These are phyloP conservation scores for Backusella sp. DNA, from an alignment of 192 early-diverging fungal species.

Conservation along the genomic window DNA sequence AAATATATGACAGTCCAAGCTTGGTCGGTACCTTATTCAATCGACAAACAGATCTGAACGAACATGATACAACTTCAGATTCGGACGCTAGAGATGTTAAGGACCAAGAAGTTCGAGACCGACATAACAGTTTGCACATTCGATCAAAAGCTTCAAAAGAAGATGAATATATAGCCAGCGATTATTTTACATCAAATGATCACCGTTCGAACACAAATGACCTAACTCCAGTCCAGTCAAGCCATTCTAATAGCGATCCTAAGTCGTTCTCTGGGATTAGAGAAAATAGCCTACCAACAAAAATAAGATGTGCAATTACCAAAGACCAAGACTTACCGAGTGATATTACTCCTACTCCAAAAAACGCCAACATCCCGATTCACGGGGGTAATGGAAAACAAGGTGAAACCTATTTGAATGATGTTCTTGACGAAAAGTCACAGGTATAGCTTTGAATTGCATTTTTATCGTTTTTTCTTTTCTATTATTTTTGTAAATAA, in stretches of 20 bases:
- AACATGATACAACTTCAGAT: background rate
- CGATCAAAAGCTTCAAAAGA: background rate
- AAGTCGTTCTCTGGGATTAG: background rate
- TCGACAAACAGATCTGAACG: background rate
- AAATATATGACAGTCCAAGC: background rate
- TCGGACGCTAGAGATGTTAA: background rate
- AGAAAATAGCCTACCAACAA: background rate
- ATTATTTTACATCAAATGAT: background rate
- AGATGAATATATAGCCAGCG: background rate
- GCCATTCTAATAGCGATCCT: background rate
- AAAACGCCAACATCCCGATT: background rate
- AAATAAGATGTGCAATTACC: background rate
- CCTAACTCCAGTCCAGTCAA: background rate
- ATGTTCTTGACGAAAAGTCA: background rate
- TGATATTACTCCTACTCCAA: background rate
- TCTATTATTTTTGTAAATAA: background rate
- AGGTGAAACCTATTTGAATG: background rate
- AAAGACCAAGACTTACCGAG: background rate
- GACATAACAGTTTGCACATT: background rate
- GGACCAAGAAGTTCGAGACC: background rate
- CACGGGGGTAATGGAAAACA: background rate
- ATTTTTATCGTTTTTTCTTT: background rate
- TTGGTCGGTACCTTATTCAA: background rate
- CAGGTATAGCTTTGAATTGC: background rate
- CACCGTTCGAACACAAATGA: background rate